Base-by-base conservation (phyloP, 2,329 filamentous ascomycete genomes). In the Cladosporium sp. region DNA sequence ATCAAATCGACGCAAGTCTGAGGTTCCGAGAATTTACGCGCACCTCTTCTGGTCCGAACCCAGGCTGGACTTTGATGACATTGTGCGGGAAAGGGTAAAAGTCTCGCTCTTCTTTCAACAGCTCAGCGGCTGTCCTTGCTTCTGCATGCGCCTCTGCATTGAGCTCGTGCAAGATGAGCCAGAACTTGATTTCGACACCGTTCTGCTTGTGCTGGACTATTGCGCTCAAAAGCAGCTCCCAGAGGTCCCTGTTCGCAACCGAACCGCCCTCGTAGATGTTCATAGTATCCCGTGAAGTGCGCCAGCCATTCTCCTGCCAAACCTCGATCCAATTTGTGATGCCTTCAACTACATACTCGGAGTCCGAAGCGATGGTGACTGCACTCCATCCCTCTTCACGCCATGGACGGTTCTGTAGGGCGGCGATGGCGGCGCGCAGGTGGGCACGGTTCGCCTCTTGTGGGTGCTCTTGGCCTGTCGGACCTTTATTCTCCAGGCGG, bases 231-330 rank as follows among this genome's bases (percentile, higher is more conserved):
- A 50, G 19, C 5, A 37, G 19, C 34, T 50, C 32, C 47, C 34
- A 50, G 32, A 50, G 13, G 13, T 50, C 47, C 12, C 7, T 35
- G 15, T 50, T 50, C 10, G 47, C 47, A 15, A 37, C 32, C 19
- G 12, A 17, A 37, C 35, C 47, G 20, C 47, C 32, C 10, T 50
- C 7, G 15, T 32, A n/a, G 47, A 13, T 35, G 34, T 50, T 12
- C n/a, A 32, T 19, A 4, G 47, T 50, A 9, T 37, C 32, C 15
- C 32, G 22, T 37, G 47, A 50, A 15, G 47, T 50, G 4, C 19
- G 34, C 47, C 47, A 50, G 20, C 47, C 47, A 9, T 50, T 50
- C 13, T 22, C 32, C 19, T 50, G 47, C 47, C 47, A 50, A 20
- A 50, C n/a, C 19, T 50, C 34, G 4, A 50, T 20, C 47, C 47